Evolutionary conservation across 2,329 filamentous ascomycete genomes (phyloP).

Genomic region (Fusarium nygamai): DNA sequence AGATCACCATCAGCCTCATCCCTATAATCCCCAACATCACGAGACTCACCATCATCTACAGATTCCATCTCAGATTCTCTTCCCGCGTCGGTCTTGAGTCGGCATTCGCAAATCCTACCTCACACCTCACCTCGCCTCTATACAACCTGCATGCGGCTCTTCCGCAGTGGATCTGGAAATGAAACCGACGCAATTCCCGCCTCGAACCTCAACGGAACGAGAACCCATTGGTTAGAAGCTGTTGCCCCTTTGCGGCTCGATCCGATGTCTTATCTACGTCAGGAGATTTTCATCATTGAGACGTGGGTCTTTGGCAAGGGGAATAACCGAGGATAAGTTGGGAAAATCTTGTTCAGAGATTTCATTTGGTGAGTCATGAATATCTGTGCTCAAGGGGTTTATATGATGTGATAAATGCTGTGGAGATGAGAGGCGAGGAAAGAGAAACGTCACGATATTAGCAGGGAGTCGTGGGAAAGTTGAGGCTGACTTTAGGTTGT

Average conservation of each 20-base stretch:
- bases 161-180: constrained; percentile 39
- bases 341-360: not conserved
- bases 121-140: not conserved
- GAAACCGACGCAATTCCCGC: constrained; percentile 37
- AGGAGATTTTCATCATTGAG: constrained; percentile 29
- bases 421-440: not conserved
- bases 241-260: constrained; percentile 26
- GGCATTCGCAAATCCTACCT: constrained; percentile 37
- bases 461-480: not conserved
- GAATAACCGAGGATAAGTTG: constrained; percentile 42
- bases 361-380: not conserved
- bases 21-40: not conserved
- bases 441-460: not conserved
- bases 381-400: not conserved
- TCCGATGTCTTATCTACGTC: constrained; percentile 31
- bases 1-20: not conserved
- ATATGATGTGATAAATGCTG: not conserved
- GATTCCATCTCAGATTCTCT: constrained; percentile 24
- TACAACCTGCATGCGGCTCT: constrained; percentile 37
- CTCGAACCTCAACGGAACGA: constrained; percentile 11
- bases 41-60: constrained; percentile 6
- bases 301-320: constrained; percentile 13
- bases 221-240: constrained; percentile 23
- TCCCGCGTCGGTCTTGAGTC: constrained; percentile 36
- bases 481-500: constrained; percentile 20